Evolutionary conservation across 2,329 filamentous ascomycete genomes (phyloP).

Genomic region (Trichoderma simmonsii): DNA sequence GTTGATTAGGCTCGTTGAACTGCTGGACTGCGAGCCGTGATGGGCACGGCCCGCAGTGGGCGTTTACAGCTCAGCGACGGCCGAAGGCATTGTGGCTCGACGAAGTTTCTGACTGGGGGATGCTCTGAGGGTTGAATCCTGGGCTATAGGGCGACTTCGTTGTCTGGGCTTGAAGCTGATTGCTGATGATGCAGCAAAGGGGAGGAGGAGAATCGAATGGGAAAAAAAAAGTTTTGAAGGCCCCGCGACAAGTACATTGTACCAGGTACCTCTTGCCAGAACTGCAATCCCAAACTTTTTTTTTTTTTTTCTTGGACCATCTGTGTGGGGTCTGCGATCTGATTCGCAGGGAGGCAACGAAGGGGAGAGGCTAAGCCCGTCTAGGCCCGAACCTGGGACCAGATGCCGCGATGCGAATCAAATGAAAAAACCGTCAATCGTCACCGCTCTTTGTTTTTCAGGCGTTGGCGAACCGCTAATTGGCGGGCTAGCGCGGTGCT

Average conservation of each 20-base stretch:
- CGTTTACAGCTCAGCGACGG: constrained; percentile 89
- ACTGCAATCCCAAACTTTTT: constrained; percentile 2
- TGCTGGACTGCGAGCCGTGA: constrained; percentile 76
- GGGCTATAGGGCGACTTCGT: constrained; percentile 56
- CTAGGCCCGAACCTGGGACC: background rate
- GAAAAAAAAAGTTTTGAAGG: constrained; percentile 15
- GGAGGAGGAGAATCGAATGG: constrained; percentile 8
- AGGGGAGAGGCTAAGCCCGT: constrained; percentile 14
- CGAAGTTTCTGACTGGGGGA: constrained; percentile 52
- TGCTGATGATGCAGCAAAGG: constrained; percentile 29
- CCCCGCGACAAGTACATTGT: constrained; percentile 18
- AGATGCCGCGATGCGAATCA: background rate
- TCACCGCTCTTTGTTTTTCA: constrained; percentile 19
- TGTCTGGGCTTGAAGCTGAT: constrained; percentile 49
- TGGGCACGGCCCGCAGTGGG: constrained; percentile 68
- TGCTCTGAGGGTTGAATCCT: constrained; percentile 31
- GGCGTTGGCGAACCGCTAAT: background rate
- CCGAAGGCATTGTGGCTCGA: constrained; percentile 70
- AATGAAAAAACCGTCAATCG: background rate
- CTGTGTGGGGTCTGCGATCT: constrained; percentile 24
- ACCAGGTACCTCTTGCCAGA: constrained; percentile 19
- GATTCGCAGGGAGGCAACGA: constrained; percentile 21
- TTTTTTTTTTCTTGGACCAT: background rate
- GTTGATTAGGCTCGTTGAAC: constrained; percentile 66
- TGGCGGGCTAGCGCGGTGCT: background rate